Evolutionary conservation across 495 filamentous ascomycete genomes (phyloP).

Genomic region (Acidomyces sp.): DNA sequence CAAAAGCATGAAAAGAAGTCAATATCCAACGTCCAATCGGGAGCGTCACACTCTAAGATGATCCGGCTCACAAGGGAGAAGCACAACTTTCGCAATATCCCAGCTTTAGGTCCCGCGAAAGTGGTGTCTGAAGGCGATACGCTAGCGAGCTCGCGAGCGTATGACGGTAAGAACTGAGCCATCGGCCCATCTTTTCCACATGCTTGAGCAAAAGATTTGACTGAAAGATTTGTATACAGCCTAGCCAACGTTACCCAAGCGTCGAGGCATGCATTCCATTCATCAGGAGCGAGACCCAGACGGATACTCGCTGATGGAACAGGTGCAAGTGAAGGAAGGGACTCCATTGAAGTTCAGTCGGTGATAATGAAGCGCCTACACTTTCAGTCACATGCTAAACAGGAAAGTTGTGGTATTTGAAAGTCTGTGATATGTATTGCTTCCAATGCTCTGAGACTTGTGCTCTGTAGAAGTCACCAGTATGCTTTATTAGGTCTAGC

Average conservation of each 20-base stretch:
- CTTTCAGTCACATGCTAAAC: no score
- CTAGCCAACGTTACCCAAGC: conserved; percentile 58
- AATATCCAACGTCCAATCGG: conserved; percentile 38
- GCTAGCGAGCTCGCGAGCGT: conserved; percentile 37
- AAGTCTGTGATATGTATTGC: neutral
- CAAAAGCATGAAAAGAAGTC: conserved; percentile 45
- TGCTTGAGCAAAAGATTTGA: conserved; percentile 39
- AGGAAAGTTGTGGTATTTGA: no score
- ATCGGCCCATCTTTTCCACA: conserved; percentile 41
- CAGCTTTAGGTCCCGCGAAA: conserved; percentile 37
- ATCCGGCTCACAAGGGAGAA: conserved; percentile 47
- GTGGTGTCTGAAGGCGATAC: conserved; percentile 23
- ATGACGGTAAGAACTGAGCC: conserved; percentile 47
- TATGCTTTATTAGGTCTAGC: conserved; percentile 4
- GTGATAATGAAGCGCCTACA: no score
- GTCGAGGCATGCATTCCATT: conserved; percentile 68
- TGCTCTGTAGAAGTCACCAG: neutral
- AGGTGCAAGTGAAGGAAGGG: conserved; percentile 56
- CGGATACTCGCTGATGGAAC: conserved; percentile 60
- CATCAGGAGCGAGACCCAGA: conserved; percentile 47
- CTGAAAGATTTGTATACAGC: conserved; percentile 46
- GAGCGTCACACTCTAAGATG: conserved; percentile 32
- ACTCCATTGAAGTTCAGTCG: conserved; percentile 25
- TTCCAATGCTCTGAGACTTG: neutral
- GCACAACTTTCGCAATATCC: conserved; percentile 43